phyloP scores from a whole-genome alignment of 768 basidiomycete species.

The Tulasnella sp. region DNA sequence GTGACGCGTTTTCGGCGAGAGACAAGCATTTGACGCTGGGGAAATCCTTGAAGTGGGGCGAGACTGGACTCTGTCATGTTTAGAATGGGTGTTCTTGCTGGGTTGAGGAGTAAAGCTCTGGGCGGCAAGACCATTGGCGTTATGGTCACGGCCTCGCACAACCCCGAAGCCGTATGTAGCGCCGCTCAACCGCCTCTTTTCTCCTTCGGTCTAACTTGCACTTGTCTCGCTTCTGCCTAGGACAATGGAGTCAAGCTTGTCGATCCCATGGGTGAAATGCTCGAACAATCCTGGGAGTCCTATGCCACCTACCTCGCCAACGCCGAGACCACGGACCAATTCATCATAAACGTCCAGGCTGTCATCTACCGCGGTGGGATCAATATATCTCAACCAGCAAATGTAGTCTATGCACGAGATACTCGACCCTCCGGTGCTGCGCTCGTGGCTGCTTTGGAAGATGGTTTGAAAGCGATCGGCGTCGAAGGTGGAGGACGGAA shows the following conservation, averaged over 20 bases:
- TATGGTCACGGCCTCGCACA: constrained; percentile 99
- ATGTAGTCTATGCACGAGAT: constrained; percentile 89
- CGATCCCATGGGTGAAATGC: constrained; percentile 97
- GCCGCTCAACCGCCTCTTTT: not conserved
- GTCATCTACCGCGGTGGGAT: constrained; percentile 71
- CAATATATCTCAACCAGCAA: constrained; percentile 74
- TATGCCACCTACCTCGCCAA: constrained; percentile 89
- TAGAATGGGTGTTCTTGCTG: constrained; percentile 88
- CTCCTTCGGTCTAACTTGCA: not conserved
- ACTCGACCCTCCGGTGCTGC: constrained; percentile 85
- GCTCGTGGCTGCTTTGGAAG: constrained; percentile 76
- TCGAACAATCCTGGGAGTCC: constrained; percentile 88
- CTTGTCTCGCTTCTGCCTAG: constrained; percentile 48
- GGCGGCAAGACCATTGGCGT: constrained; percentile 92
- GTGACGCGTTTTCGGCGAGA: constrained; percentile 24
- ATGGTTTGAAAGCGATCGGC: constrained; percentile 76
- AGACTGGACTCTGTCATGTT: constrained; percentile 90
- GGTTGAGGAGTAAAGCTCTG: constrained; percentile 86
- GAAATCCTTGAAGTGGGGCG: constrained; percentile 55
- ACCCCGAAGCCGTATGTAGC: constrained; percentile 81
- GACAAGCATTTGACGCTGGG: constrained; percentile 34
- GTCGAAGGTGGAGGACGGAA: constrained; percentile 60
- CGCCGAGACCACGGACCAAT: constrained; percentile 70
- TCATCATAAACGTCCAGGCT: constrained; percentile 63
- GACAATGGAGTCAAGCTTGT: constrained; percentile 99